phyloP scores from a whole-genome alignment of 106 monocot species.

The Dendrobium chrysotoxum region DNA sequence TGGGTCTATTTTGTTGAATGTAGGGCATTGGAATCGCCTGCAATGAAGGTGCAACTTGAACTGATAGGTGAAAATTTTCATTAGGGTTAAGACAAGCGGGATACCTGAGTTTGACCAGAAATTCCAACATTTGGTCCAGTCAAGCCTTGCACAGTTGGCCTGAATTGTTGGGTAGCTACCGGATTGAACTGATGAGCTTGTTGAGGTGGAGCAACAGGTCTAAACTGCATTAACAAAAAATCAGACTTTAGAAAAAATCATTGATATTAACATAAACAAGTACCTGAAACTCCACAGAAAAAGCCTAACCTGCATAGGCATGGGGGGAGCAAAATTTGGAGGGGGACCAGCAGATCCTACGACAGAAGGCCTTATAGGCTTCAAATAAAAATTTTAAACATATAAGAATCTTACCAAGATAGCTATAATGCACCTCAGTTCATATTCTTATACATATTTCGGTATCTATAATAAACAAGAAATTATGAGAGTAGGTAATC shows the following conservation, averaged over 20 bases:
- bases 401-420: background rate
- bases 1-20: constrained; percentile 34
- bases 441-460: background rate
- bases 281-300: background rate
- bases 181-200: constrained; percentile 59
- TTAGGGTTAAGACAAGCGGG: constrained; percentile 34
- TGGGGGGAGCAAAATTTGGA: constrained; percentile 52
- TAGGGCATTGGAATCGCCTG: constrained; percentile 56
- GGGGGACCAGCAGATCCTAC: constrained; percentile 38
- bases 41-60: constrained; percentile 40
- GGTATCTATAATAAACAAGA: background rate
- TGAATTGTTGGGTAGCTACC: constrained; percentile 44
- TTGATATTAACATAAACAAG: background rate
- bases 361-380: constrained; percentile 39
- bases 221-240: constrained; percentile 51
- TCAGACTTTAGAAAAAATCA: background rate
- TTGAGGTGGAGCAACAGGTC: constrained; percentile 47
- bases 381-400: constrained; percentile 4
- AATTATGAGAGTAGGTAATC: background rate
- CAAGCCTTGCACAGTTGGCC: constrained; percentile 46
- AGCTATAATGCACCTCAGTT: background rate
- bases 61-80: constrained; percentile 39
- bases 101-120: constrained; percentile 34
- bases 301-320: constrained; percentile 53
- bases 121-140: constrained; percentile 37